A percentile compares a stretch with the other conserved stretches of the same genome.
These are phyloP conservation scores for Fallopia convolvulus DNA, from an alignment of 148 eudicot species.

Conservation along the genomic window DNA sequence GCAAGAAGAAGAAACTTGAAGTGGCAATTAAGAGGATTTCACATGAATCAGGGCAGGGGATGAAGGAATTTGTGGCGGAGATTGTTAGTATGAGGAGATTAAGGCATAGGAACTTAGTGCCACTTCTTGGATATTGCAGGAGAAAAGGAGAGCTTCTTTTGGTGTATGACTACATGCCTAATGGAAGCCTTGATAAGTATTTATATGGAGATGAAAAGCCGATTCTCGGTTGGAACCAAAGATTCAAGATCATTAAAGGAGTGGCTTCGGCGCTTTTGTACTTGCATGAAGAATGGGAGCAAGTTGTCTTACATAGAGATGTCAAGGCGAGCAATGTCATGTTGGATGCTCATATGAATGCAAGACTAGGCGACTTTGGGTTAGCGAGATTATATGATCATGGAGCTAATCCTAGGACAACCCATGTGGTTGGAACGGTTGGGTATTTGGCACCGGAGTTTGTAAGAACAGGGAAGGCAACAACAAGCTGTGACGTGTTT, in stretches of 20 bases:
- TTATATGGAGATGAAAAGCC: not conserved
- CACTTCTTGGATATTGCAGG: conserved; percentile 4
- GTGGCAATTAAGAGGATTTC: conserved; percentile 10
- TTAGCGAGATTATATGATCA: conserved; percentile 8
- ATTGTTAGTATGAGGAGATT: conserved; percentile 8
- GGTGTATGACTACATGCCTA: conserved; percentile 14
- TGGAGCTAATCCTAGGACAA: conserved; percentile 1
- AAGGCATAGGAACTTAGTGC: conserved; percentile 14
- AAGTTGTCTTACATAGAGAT: conserved; percentile 5
- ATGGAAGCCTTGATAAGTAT: conserved; percentile 13
- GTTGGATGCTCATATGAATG: conserved; percentile 10
- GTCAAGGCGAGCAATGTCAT: conserved; percentile 10
- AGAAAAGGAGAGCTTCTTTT: conserved; percentile 11
- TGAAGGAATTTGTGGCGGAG: conserved; percentile 8
- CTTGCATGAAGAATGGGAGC: conserved; percentile 10
- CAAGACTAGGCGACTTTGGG: conserved; percentile 14
- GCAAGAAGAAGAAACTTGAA: not conserved
- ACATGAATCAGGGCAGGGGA: conserved; percentile 7
- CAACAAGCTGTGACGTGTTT: conserved; percentile 5
- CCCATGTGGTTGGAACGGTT: conserved; percentile 7
- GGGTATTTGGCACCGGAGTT: conserved; percentile 14
- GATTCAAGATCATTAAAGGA: conserved; percentile 11
- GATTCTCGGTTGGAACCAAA: conserved; percentile 2
- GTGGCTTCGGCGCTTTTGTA: conserved; percentile 14
- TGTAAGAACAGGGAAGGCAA: conserved; percentile 7